Base-by-base conservation (phyloP, 805 yeast genomes). In the Candida ovalis region DNA sequence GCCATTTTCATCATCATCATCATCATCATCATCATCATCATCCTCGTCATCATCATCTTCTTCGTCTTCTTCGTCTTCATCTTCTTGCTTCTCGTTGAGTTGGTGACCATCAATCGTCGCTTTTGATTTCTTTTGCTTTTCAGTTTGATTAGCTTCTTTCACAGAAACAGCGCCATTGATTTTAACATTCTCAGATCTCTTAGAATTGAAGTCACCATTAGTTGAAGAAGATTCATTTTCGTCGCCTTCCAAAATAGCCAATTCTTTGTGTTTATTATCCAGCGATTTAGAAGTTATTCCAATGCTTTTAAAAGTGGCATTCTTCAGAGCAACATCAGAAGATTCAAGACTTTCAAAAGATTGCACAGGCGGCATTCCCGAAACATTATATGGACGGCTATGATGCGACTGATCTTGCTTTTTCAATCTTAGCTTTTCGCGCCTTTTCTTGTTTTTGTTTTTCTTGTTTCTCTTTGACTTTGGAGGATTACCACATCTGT, bases 401-500 rank as follows among this genome's bases (percentile, higher is more conserved):
- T 19, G 25, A 13, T 33, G 22, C 10, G 44, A 42, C 15, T n/a
- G n/a, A 24, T 37, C 44, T 35, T 42, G 51, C 33, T 30, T 51
- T 27, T n/a, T 39, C 7, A 27, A 25, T 19, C 42, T 41, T 12
- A 28, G 19, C 13, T 41, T 50, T 47, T 61, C 58, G 55, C 55
- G 63, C 51, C 52, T 60, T 51, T 53, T 69, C 61, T 61, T 72
- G 60, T 58, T 69, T 53, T 66, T 67, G 53, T 60, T 70, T 67
- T 71, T 80, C 62, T 66, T 74, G 64, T 62, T 67, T 55, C 60
- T 69, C 60, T 57, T 74, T 47, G 62, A 58, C 68, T 78, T 85
- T 50, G 81, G 84, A 28, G 78, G 88, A 59, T 85, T 85, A 2
- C 86, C 95, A 69, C 95, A 86, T 60, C 95, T 74, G 66, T 86